Percentiles rank a stretch among this genome's conserved stretches.
Evolutionary conservation across 371 early-diverging fungal species (phyloP).

Genomic region (Rhizopus sp.): DNA sequence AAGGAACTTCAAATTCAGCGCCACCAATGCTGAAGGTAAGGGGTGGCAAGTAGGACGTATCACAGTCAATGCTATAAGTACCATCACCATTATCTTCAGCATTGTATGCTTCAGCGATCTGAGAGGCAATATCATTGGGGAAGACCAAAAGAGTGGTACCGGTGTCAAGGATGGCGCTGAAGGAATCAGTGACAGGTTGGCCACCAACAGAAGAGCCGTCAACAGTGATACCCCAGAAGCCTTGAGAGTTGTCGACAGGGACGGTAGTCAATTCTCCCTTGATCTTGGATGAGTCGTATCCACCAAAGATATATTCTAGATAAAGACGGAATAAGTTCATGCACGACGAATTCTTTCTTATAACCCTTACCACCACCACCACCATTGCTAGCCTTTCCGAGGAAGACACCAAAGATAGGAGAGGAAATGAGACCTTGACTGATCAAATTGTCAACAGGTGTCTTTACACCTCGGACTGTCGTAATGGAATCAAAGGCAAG

Average conservation of each 20-base stretch:
- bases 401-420: constrained; percentile 33
- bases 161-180: constrained; percentile 55
- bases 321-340: too few species aligned
- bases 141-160: constrained; percentile 61
- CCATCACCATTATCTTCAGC: constrained; percentile 22
- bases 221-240: constrained; percentile 51
- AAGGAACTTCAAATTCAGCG: constrained; percentile 13
- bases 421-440: constrained; percentile 31
- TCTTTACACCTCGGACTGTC: constrained; percentile 27
- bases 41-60: constrained; percentile 13
- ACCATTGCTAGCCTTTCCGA: constrained; percentile 29
- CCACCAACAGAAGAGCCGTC: constrained; percentile 24
- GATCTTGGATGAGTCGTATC: constrained; percentile 41
- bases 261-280: constrained; percentile 50
- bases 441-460: constrained; percentile 40
- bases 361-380: constrained; percentile 27
- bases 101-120: constrained; percentile 12
- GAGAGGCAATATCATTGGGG: constrained; percentile 33
- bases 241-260: constrained; percentile 36
- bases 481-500: constrained; percentile 49
- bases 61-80: constrained; percentile 17
- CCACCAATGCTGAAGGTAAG: constrained; percentile 20
- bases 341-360: too few species aligned
- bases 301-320: constrained; percentile 41
- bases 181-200: constrained; percentile 4